These are phyloP conservation scores for Neofusicoccum umdonicola DNA, from an alignment of 2,329 filamentous ascomycete genomes.

Conservation along the genomic window DNA sequence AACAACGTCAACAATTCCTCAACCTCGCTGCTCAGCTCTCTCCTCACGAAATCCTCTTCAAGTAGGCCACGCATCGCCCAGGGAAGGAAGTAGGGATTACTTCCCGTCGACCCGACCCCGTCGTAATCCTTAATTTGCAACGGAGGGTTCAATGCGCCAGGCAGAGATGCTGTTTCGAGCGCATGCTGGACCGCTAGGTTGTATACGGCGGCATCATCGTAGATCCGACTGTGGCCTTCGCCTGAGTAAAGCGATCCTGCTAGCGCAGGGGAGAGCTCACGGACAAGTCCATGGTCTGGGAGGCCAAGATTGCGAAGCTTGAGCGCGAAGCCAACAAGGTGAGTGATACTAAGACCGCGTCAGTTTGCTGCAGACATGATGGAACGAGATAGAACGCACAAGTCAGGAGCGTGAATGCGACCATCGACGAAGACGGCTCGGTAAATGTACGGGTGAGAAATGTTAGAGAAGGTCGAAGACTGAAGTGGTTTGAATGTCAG, in stretches of 20 bases:
- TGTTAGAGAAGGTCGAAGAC: slow-evolving; percentile 83
- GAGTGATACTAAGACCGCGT: slow-evolving; percentile 57
- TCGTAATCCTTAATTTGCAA: slow-evolving; percentile 35
- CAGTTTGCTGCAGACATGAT: background rate
- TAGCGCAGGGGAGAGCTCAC: slow-evolving; percentile 82
- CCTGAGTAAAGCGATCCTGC: slow-evolving; percentile 89
- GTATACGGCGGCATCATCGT: slow-evolving; percentile 86
- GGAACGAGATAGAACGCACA: slow-evolving; percentile 37
- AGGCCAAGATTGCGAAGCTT: slow-evolving; percentile 93
- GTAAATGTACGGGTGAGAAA: slow-evolving; percentile 89
- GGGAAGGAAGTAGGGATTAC: slow-evolving; percentile 87
- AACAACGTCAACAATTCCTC: slow-evolving; percentile 79
- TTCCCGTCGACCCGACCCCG: slow-evolving; percentile 32
- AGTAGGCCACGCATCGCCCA: slow-evolving; percentile 94
- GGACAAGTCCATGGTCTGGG: slow-evolving; percentile 87
- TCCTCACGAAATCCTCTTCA: slow-evolving; percentile 87
- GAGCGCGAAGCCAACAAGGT: slow-evolving; percentile 87
- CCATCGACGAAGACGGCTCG: slow-evolving; percentile 96
- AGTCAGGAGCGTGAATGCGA: slow-evolving; percentile 86
- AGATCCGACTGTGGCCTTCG: slow-evolving; percentile 89
- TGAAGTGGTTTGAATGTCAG: slow-evolving; percentile 21
- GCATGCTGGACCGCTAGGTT: slow-evolving; percentile 53
- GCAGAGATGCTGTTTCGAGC: slow-evolving; percentile 45
- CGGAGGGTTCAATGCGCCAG: slow-evolving; percentile 24
- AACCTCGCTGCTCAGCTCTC: slow-evolving; percentile 73